Conservation (phyloP, 2,329 filamentous ascomycete genomes). For the Trichoderma sp. region DNA sequence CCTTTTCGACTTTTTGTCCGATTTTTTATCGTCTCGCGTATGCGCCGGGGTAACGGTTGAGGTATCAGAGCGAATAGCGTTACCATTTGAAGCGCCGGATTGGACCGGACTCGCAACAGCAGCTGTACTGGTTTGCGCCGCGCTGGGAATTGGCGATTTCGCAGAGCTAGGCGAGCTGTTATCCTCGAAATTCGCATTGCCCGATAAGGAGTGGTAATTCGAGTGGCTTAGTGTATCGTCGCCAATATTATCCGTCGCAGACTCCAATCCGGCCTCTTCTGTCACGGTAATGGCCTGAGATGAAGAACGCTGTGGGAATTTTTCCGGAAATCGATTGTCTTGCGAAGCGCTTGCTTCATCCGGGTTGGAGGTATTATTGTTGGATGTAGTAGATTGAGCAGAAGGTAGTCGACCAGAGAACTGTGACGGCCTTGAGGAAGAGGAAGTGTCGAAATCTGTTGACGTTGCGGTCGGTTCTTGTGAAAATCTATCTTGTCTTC, state of each 20-base stretch:
- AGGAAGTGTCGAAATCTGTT: not conserved
- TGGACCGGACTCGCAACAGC: constrained; percentile 47
- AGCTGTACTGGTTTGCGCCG: constrained; percentile 26
- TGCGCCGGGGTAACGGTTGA: constrained; percentile 73
- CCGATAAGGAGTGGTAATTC: not conserved
- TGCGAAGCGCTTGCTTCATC: constrained; percentile 36
- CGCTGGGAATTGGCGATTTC: constrained; percentile 20
- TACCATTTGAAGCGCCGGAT: constrained; percentile 63
- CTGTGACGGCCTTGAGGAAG: constrained; percentile 31
- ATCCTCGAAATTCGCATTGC: not conserved
- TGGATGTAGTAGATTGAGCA: constrained; percentile 40
- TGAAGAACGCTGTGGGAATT: constrained; percentile 55
- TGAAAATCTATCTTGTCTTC: constrained; percentile 47
- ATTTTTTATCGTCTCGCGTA: constrained; percentile 65
- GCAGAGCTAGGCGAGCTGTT: constrained; percentile 2
- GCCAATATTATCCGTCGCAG: constrained; percentile 34
- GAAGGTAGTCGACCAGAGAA: constrained; percentile 37
- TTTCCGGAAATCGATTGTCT: constrained; percentile 28
- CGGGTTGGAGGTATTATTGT: constrained; percentile 62
- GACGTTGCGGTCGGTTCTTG: constrained; percentile 37
- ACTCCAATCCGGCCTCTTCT: constrained; percentile 37
- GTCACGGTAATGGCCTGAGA: constrained; percentile 42
- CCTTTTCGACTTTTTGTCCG: constrained; percentile 73
- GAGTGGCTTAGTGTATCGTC: not conserved
- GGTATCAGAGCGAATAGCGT: constrained; percentile 66